Base-by-base conservation (phyloP, 495 filamentous ascomycete species). In the Astrocystis sublimbata region DNA sequence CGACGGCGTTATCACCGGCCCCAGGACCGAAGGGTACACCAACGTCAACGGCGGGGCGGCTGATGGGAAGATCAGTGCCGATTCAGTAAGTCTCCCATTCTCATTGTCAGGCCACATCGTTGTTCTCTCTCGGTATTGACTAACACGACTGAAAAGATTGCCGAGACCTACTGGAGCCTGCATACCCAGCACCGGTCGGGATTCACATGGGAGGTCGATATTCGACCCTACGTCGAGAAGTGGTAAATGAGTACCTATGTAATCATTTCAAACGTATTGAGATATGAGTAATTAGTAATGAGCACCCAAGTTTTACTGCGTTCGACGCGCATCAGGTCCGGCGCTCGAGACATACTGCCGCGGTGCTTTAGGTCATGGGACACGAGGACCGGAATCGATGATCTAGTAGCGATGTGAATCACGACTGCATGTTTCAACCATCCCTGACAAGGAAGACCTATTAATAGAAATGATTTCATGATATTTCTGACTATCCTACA, bases 1-100 rank as follows among this genome's bases (percentile, higher is more conserved):
- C 56, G 92, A 97, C 71, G 92, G 91, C 2, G 84, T 92, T 19
- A 97, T 97, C 77, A 89, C 93, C 75, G 91, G 88, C 40, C 89
- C 89, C 4, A 71, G 85, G 60, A 90, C 85, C 21, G 88, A 88
- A 71, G 82, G 74, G 1, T 90, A 72, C 65, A 67, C 73, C 4
- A 3, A 9, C 21, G 81, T 85, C 55, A 87, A 89, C 60, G 73
- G 67, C 6, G 78, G 76, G 1, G 74, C 71, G n/a, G 72, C 79
- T 1, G 91, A 92, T 75, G 88, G 85, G 0, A 94, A 92, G 76
- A 81, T 96, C 53, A 86, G 78, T 65, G 78, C 89, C 12, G 86
- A 90, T 68, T 89, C 89, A 65, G 90, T 93, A 76, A 83, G 89
- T n/a, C 85, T 46, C 55, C 21, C n/a, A 7, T 17, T 45, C 24